Percentiles rank a stretch among this genome's conserved stretches.
phyloP scores from a whole-genome alignment of 2,329 filamentous ascomycete genomes.

The Podosphaera fusca region DNA sequence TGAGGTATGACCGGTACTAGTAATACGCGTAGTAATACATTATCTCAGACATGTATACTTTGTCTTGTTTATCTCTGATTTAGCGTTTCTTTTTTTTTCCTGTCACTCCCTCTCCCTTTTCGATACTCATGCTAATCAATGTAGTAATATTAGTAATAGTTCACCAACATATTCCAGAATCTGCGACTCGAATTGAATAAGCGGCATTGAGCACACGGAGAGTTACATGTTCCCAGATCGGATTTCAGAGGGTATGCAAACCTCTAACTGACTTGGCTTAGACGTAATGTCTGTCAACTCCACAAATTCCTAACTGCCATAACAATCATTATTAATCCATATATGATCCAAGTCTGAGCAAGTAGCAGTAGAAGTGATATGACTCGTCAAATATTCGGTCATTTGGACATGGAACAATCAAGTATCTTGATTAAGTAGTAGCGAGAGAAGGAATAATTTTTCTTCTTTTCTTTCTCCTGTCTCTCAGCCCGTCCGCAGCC shows the following conservation, averaged over 20 bases:
- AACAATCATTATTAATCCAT: not conserved
- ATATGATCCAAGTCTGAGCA: not conserved
- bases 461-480: not conserved
- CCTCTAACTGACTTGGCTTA: too few species aligned
- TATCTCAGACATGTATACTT: not conserved
- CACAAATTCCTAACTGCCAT: not conserved
- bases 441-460: not conserved
- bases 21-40: too few species aligned
- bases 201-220: not conserved
- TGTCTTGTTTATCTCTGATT: not conserved
- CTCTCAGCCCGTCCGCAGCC: not conserved
- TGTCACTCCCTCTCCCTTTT: not conserved
- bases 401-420: not conserved
- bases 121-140: too few species aligned
- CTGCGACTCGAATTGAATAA: too few species aligned
- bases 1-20: too few species aligned
- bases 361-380: not conserved
- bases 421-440: not conserved
- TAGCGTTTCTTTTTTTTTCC: not conserved
- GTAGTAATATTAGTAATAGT: too few species aligned
- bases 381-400: not conserved
- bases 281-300: not conserved
- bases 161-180: too few species aligned
- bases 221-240: not conserved
- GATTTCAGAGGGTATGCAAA: not conserved